These are phyloP conservation scores for Globisporangium recalcitrans DNA, from an alignment of 352 stramenopile species.

Conservation along the genomic window DNA sequence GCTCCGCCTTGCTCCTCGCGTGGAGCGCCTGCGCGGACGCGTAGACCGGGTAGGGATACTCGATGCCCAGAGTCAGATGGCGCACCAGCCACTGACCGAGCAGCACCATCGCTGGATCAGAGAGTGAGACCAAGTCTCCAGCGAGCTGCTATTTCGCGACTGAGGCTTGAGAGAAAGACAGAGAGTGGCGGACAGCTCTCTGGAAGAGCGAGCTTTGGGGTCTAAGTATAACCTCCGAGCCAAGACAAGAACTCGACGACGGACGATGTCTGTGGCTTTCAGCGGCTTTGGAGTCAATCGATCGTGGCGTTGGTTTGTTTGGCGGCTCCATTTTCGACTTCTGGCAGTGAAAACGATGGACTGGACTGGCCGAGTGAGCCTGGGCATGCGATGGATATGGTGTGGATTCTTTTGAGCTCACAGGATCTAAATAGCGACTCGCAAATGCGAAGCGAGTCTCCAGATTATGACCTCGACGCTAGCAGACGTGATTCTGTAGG, in stretches of 20 bases:
- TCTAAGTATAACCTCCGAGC: background rate
- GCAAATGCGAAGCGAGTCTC: too few species aligned
- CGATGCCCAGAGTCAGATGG: constrained; percentile 50
- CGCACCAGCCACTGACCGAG: constrained; percentile 41
- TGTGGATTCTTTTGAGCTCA: too few species aligned
- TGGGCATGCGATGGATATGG: too few species aligned
- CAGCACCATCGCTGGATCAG: constrained; percentile 38
- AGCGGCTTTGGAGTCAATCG: too few species aligned
- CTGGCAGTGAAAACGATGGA: too few species aligned
- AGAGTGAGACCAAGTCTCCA: background rate
- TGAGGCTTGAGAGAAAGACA: background rate
- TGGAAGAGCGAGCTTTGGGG: background rate
- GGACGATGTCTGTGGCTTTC: too few species aligned
- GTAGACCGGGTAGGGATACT: constrained; percentile 61
- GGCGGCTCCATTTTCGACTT: too few species aligned
- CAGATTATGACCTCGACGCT: too few species aligned
- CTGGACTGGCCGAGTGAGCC: too few species aligned
- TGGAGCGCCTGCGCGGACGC: constrained; percentile 44
- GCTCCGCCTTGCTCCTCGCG: constrained; percentile 38
- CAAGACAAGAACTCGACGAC: background rate
- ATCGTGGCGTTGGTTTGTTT: too few species aligned
- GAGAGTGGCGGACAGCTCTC: background rate
- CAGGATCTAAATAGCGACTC: too few species aligned
- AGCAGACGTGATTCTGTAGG: too few species aligned
- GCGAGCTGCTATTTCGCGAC: background rate